Base-by-base conservation (phyloP, 805 yeast species). In the Sungouiella blattae region DNA sequence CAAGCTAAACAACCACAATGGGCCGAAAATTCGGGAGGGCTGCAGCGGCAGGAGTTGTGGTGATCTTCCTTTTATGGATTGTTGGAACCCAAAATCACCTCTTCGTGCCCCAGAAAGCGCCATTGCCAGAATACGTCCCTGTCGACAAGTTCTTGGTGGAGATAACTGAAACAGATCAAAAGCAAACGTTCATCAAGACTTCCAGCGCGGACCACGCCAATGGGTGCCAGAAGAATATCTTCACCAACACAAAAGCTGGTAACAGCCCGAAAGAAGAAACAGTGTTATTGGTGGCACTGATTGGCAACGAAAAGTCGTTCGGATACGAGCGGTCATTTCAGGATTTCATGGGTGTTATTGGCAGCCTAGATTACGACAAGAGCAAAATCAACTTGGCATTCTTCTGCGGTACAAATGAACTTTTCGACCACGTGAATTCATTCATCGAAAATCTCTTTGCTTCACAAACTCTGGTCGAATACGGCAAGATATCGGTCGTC, bases 281-380 rank as follows among this genome's bases (percentile, higher is more conserved):
- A 4, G 39, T 46, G 11, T 41, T 47, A 26, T 26, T 58, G 11
- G 35, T 57, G 18, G 46, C 58, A 7, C 44, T 57, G 8, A 51
- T 65, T n/a, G 65, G 59, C 1, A 46, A 46, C 34, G 41, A 42
- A 8, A 43, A 35, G 5, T 52, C 73, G 4, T 72, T 66, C 34
- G 76, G 77, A 1, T 40, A 39, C 4, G 56, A 43, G 3, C 53
- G 67, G 21, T 32, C 44, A 1, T 58, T 71, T 32, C 30, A 34
- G 1, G 66, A 65, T 36, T 62, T 65, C 28, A 47, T 69, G 30
- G 35, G 50, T 2, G 53, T 62, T 1, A 37, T 70, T 15, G 32
- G 37, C 6, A 21, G 53, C 2, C 45, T 69, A 14, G 54, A 58
- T 2, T 54, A 53, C 50, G 30, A 52, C 32, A 40, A 32, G 44